Percentiles rank a stretch among this genome's conserved stretches.
phyloP scores from a whole-genome alignment of 1,284 basidiomycete species.

The Sphagnurus paluster region DNA sequence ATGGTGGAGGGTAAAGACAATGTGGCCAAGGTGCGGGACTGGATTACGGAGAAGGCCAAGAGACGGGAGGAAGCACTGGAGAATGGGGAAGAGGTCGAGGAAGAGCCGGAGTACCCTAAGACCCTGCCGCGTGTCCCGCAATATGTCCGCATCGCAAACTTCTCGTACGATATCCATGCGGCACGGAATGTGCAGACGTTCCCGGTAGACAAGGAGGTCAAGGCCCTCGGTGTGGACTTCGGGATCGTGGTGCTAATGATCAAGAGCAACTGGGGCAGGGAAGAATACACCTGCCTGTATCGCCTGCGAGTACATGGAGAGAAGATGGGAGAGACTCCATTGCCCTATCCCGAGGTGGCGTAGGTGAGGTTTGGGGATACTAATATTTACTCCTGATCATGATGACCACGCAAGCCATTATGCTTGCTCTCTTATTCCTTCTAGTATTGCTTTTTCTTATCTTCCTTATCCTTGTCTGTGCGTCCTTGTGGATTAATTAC shows the following conservation, averaged over 20 bases:
- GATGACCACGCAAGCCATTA: not conserved
- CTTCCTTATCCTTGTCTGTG: constrained; percentile 10
- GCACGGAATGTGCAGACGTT: constrained; percentile 84
- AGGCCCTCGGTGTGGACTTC: constrained; percentile 73
- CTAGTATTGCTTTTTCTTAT: constrained; percentile 10
- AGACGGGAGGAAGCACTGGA: constrained; percentile 38
- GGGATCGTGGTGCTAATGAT: constrained; percentile 80
- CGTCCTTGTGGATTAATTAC: constrained; percentile 12
- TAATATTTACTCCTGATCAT: constrained; percentile 11
- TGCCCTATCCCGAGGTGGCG: constrained; percentile 25
- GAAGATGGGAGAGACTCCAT: constrained; percentile 32
- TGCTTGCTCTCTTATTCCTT: constrained; percentile 10
- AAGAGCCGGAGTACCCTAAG: constrained; percentile 46
- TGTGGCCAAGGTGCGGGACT: constrained; percentile 53
- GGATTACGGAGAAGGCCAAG: constrained; percentile 42
- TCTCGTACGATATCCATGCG: constrained; percentile 78
- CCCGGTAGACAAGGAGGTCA: constrained; percentile 67
- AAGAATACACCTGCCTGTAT: constrained; percentile 88
- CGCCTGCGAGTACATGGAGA: constrained; percentile 77
- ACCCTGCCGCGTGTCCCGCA: constrained; percentile 54
- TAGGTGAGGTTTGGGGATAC: constrained; percentile 1
- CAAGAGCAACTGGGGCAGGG: constrained; percentile 84
- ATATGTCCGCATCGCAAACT: constrained; percentile 75
- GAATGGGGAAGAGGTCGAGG: constrained; percentile 32
- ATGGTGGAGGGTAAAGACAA: constrained; percentile 79